phyloP scores from a whole-genome alignment of 75 land plant genomes.

The Isoetes taiwanensis region DNA sequence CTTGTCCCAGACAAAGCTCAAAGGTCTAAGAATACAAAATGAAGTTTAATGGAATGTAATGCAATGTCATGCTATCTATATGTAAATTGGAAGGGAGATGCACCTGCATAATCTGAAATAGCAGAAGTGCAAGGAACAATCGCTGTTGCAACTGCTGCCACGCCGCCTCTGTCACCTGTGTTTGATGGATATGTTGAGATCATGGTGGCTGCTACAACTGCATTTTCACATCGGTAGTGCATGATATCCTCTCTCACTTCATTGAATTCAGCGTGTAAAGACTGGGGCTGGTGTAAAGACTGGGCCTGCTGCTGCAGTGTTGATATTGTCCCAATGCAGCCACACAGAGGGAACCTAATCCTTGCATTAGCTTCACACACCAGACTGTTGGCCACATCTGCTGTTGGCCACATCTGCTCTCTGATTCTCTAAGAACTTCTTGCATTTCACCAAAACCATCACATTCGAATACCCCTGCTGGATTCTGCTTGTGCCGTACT shows the following conservation, averaged over 20 bases:
- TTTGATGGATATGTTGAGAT: too few relatives aligned
- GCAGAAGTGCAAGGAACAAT: background rate
- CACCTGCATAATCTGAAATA: background rate
- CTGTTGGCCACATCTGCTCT: constrained; percentile 52
- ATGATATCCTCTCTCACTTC: constrained; percentile 42
- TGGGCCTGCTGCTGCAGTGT: constrained; percentile 52
- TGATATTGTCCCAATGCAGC: constrained; percentile 63
- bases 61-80: too few relatives aligned
- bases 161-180: too few relatives aligned
- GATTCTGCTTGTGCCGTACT: too few relatives aligned
- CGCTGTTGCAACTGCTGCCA: background rate
- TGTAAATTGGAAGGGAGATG: too few relatives aligned
- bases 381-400: constrained; percentile 53
- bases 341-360: constrained; percentile 52
- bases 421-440: constrained; percentile 48
- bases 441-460: too few relatives aligned
- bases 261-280: constrained; percentile 44
- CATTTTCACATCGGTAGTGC: constrained; percentile 26
- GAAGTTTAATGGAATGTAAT: too few relatives aligned
- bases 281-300: too few relatives aligned
- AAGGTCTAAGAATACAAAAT: too few relatives aligned
- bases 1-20: too few relatives aligned
- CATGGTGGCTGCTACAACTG: background rate
- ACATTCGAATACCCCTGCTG: too few relatives aligned
- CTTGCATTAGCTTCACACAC: constrained; percentile 64